phyloP scores from a whole-genome alignment of 2,329 filamentous ascomycete genomes.

The Talaromyces amestolkiae region DNA sequence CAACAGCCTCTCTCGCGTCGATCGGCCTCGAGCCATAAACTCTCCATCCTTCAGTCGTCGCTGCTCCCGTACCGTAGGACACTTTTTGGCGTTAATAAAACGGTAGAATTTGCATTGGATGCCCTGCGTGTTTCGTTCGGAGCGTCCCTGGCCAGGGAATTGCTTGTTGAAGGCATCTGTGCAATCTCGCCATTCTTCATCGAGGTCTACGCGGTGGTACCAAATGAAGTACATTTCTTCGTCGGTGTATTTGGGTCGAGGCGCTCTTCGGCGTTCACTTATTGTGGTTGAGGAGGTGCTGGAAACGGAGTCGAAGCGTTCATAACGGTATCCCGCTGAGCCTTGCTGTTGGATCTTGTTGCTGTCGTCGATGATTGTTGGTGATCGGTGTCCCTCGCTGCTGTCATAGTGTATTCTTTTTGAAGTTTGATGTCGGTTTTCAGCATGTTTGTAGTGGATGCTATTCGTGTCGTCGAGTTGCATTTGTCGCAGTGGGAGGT shows the following conservation, averaged over 20 bases:
- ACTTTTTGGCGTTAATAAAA: slow-evolving; percentile 46
- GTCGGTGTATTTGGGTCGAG: slow-evolving; percentile 47
- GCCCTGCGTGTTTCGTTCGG: slow-evolving; percentile 37
- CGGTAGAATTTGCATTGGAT: slow-evolving; percentile 53
- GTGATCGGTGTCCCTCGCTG: neutral
- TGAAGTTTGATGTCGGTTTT: neutral
- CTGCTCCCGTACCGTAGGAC: slow-evolving; percentile 46
- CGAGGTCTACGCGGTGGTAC: slow-evolving; percentile 49
- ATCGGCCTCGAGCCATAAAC: slow-evolving; percentile 34
- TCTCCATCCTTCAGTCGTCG: slow-evolving; percentile 40
- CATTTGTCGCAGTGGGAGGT: slow-evolving; percentile 24
- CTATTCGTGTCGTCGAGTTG: slow-evolving; percentile 5
- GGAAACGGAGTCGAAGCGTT: slow-evolving; percentile 43
- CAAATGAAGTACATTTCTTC: slow-evolving; percentile 52
- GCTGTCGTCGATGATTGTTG: neutral
- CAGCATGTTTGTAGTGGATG: slow-evolving; percentile 25
- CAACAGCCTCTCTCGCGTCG: slow-evolving; percentile 27
- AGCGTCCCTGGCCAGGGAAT: slow-evolving; percentile 41
- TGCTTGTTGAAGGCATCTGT: slow-evolving; percentile 44
- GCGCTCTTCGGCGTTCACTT: slow-evolving; percentile 39
- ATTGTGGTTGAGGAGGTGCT: slow-evolving; percentile 37
- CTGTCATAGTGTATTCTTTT: slow-evolving; percentile 24
- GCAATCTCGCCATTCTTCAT: slow-evolving; percentile 48
- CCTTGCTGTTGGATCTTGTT: slow-evolving; percentile 20
- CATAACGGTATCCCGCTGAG: slow-evolving; percentile 37